These are phyloP conservation scores for Sphenostylis stenocarpa DNA, from an alignment of 306 rosid species.

Conservation along the genomic window DNA sequence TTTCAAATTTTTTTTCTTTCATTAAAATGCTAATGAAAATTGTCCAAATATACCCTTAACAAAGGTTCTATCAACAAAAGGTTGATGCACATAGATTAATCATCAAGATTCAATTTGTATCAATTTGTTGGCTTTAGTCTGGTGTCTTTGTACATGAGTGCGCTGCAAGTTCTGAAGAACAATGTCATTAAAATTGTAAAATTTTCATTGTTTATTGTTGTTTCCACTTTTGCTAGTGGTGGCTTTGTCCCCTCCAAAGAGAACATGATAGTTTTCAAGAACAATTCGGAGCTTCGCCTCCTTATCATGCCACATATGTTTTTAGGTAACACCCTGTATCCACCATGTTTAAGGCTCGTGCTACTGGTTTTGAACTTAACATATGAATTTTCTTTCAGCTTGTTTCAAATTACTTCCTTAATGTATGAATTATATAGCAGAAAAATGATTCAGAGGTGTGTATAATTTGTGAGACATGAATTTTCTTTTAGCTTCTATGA, in stretches of 20 bases:
- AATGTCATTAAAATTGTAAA: constrained; percentile 45
- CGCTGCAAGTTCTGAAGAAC: constrained; percentile 17
- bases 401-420: too few relatives aligned
- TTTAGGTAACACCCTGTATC: constrained; percentile 66
- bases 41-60: too few relatives aligned
- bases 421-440: constrained; percentile 53
- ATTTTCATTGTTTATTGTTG: constrained; percentile 56
- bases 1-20: too few relatives aligned
- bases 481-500: not conserved
- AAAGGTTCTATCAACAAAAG: too few relatives aligned
- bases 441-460: constrained; percentile 56
- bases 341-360: constrained; percentile 45
- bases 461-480: not conserved
- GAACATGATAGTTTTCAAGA: constrained; percentile 69
- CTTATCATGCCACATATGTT: constrained; percentile 44
- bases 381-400: too few relatives aligned
- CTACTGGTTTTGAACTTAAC: constrained; percentile 45
- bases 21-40: too few relatives aligned
- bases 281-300: constrained; percentile 62
- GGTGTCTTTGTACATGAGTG: constrained; percentile 29
- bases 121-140: constrained; percentile 38
- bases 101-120: too few relatives aligned
- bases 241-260: constrained; percentile 82
- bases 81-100: too few relatives aligned
- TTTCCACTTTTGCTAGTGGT: constrained; percentile 63